A percentile compares a stretch with the other conserved stretches of the same genome.
Conservation (phyloP, 768 basidiomycete genomes). For the Leccinum disarticulatum region DNA sequence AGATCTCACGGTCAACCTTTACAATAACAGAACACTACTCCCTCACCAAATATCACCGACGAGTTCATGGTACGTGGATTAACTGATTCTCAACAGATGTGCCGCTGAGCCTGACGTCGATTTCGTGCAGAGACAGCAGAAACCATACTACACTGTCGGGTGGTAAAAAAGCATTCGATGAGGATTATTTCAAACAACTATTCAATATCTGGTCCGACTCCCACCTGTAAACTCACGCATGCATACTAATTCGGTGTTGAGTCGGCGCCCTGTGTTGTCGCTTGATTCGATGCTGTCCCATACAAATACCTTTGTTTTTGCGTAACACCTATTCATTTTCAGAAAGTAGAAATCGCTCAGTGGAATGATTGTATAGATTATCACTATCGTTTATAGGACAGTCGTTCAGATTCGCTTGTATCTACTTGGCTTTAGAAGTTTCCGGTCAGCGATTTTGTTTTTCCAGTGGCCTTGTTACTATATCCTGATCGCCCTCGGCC, state of each 20-base stretch:
- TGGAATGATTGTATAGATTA: conserved; percentile 8
- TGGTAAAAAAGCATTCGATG: conserved; percentile 4
- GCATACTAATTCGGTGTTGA: background rate
- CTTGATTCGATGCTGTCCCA: background rate
- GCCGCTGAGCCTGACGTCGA: background rate
- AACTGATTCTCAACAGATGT: background rate
- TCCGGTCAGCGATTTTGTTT: background rate
- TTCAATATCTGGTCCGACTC: background rate
- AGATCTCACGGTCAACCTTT: background rate
- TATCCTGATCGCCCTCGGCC: background rate
- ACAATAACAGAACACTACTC: conserved; percentile 1
- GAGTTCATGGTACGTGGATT: conserved; percentile 6
- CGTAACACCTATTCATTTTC: background rate
- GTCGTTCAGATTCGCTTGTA: conserved; percentile 6
- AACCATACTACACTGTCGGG: conserved; percentile 10
- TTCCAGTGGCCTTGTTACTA: background rate
- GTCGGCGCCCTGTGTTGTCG: background rate
- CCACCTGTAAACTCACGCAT: background rate
- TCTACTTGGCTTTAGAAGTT: background rate
- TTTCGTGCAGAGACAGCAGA: background rate
- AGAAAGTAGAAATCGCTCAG: background rate
- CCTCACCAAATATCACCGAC: background rate
- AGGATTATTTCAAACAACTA: background rate
- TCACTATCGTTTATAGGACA: background rate
- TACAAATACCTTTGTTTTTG: background rate